Percentiles rank a stretch among this genome's conserved stretches.
phyloP scores from a whole-genome alignment of 306 rosid species.

The Abrus pulchellus region DNA sequence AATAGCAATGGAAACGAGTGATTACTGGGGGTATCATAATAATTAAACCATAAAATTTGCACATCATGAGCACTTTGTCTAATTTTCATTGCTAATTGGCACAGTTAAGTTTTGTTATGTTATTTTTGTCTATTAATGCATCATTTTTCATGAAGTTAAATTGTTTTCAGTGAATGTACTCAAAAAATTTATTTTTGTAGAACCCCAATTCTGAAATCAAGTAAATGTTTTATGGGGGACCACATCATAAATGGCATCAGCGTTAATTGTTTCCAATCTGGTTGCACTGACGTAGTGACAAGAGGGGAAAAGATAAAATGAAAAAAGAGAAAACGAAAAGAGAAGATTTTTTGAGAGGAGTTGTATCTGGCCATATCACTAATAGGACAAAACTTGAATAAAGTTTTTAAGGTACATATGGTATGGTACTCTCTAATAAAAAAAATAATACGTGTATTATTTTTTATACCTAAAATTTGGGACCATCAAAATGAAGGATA shows the following conservation, averaged over 20 bases:
- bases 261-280: conserved; percentile 53
- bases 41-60: conserved; percentile 27
- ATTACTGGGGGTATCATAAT: conserved; percentile 9
- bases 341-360: conserved; percentile 37
- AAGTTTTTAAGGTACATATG: not conserved
- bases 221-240: conserved; percentile 46
- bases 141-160: conserved; percentile 33
- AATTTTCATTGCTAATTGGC: conserved; percentile 10
- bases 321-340: not conserved
- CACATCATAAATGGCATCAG: conserved; percentile 54
- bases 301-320: conserved; percentile 40
- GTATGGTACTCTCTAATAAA: not conserved
- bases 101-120: conserved; percentile 42
- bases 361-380: conserved; percentile 31
- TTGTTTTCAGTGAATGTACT: conserved; percentile 19
- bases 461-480: not conserved
- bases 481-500: conserved; percentile 13
- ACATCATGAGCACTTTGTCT: conserved; percentile 7
- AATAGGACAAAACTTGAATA: conserved; percentile 22
- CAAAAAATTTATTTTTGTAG: not conserved
- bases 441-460: not conserved
- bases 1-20: not conserved
- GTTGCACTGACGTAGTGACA: conserved; percentile 48
- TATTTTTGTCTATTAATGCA: conserved; percentile 14
- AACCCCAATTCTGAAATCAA: conserved; percentile 36